Percentiles rank a stretch among this genome's conserved stretches.
Evolutionary conservation across 192 early-diverging fungal species (phyloP).

Genomic region (Gigaspora rosea): DNA sequence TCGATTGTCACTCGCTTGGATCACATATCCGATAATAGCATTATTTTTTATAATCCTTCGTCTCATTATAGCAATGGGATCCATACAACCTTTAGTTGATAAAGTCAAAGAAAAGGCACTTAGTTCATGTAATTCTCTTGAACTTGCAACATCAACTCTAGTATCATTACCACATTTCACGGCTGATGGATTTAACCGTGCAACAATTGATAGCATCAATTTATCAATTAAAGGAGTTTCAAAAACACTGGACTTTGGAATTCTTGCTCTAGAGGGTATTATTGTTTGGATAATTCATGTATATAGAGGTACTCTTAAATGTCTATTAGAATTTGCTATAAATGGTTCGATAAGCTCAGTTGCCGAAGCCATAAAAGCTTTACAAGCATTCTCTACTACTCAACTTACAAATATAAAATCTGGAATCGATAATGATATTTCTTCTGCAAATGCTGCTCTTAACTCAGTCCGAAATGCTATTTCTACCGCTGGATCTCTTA

Average conservation of each 20-base stretch:
- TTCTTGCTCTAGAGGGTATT: slow-evolving; percentile 18
- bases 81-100: slow-evolving; percentile 21
- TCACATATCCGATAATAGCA: slow-evolving; percentile 20
- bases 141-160: slow-evolving; percentile 24
- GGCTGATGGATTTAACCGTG: slow-evolving; percentile 30
- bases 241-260: neutral
- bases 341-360: slow-evolving; percentile 6
- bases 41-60: slow-evolving; percentile 16
- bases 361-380: neutral
- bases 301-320: slow-evolving; percentile 10
- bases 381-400: neutral
- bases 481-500: neutral
- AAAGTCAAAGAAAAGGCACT: slow-evolving; percentile 8
- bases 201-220: slow-evolving; percentile 16
- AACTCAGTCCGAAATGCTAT: neutral
- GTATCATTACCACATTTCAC: slow-evolving; percentile 28
- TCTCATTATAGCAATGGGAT: slow-evolving; percentile 9
- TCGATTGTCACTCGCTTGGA: slow-evolving; percentile 15
- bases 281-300: slow-evolving; percentile 18
- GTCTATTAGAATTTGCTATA: slow-evolving; percentile 25
- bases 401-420: neutral
- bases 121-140: slow-evolving; percentile 17
- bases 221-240: neutral
- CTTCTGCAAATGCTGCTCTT: neutral
- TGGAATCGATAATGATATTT: neutral